Conservation (phyloP, 805 yeast genomes). For the Candida wancherniae region DNA sequence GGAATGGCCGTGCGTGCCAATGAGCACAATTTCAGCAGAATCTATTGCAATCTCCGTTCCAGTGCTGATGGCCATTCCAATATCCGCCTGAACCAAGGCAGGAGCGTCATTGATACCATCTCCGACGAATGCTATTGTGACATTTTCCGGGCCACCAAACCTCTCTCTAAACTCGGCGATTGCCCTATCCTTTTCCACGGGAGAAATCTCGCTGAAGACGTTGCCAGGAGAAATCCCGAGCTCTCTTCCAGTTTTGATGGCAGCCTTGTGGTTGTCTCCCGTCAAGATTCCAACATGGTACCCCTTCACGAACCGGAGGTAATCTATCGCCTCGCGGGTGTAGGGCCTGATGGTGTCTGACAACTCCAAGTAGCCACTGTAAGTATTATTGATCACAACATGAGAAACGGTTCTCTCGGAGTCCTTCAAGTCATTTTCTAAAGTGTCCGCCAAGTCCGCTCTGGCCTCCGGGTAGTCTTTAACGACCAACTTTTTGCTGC, state of each 20-base stretch:
- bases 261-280: slow-evolving; percentile 72
- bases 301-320: slow-evolving; percentile 45
- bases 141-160: slow-evolving; percentile 27
- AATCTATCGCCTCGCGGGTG: slow-evolving; percentile 54
- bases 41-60: slow-evolving; percentile 97
- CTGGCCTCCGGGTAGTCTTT: slow-evolving; percentile 16
- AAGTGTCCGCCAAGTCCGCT: slow-evolving; percentile 6
- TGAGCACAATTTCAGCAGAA: slow-evolving; percentile 87
- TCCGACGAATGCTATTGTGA: slow-evolving; percentile 79
- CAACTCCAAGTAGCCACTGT: slow-evolving; percentile 63
- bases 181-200: slow-evolving; percentile 68
- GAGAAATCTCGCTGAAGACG: slow-evolving; percentile 72
- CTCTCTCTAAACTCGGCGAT: slow-evolving; percentile 53
- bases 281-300: slow-evolving; percentile 79
- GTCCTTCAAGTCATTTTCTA: slow-evolving; percentile 14
- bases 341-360: slow-evolving; percentile 65
- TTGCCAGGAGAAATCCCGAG: slow-evolving; percentile 63
- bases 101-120: slow-evolving; percentile 99
- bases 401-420: slow-evolving; percentile 45
- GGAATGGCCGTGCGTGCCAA: slow-evolving; percentile 33
- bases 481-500: slow-evolving; percentile 44
- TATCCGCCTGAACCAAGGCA: slow-evolving; percentile 80
- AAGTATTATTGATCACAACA: slow-evolving; percentile 53
- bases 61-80: slow-evolving; percentile 87
- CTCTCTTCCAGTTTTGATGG: slow-evolving; percentile 56